Evolutionary conservation across 1,284 basidiomycete genomes (phyloP).

Genomic region (Sporisorium exsertum): DNA sequence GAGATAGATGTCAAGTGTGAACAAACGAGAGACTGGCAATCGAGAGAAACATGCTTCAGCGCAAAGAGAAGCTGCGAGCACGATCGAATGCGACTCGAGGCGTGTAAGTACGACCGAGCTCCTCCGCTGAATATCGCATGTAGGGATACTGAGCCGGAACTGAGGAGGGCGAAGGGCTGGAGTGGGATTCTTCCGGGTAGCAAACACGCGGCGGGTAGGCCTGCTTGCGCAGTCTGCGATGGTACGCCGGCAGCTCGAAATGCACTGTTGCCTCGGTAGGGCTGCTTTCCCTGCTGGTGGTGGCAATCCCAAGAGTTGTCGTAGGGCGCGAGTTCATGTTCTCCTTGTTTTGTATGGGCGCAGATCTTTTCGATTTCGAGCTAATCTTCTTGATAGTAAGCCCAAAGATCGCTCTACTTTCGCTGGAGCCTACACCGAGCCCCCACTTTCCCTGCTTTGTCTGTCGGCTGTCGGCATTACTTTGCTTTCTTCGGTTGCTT

Average conservation of each 20-base stretch:
- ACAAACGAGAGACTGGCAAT: not conserved
- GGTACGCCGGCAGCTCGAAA: conserved; percentile 20
- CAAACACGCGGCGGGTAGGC: conserved; percentile 32
- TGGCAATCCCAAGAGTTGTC: not conserved
- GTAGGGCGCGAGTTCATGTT: not conserved
- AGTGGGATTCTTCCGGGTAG: conserved; percentile 1
- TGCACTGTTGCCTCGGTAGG: not conserved
- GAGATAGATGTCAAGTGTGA: not conserved
- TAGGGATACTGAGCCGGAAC: not conserved
- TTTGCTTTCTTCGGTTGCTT: not conserved
- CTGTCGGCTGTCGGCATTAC: not conserved
- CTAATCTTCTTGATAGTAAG: conserved; percentile 14
- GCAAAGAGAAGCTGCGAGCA: not conserved
- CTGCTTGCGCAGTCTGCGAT: conserved; percentile 36
- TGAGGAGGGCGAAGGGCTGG: not conserved
- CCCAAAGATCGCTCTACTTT: conserved; percentile 3
- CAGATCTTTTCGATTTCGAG: not conserved
- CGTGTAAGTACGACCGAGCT: not conserved
- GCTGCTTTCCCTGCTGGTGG: not conserved
- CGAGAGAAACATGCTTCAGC: not conserved
- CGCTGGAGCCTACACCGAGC: not conserved
- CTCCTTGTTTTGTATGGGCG: not conserved
- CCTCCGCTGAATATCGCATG: not conserved
- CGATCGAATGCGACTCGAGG: conserved; percentile 1
- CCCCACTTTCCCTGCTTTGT: not conserved